Evolutionary conservation across 2,329 filamentous ascomycete genomes (phyloP).

Genomic region (Cordyceps fumosorosea): DNA sequence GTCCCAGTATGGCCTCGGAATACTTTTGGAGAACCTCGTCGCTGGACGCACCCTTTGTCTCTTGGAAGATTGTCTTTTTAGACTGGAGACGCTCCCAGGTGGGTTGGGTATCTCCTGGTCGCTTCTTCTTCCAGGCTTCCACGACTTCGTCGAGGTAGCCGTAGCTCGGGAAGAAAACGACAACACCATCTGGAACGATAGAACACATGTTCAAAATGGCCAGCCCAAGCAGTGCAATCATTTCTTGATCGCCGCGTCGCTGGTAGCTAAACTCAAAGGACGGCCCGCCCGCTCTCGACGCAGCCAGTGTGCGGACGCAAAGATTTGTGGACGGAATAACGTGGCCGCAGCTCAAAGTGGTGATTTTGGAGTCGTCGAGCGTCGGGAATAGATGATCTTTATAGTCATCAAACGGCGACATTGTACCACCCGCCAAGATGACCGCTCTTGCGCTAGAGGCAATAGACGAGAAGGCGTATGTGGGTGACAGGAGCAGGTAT

Average conservation of each 20-base stretch:
- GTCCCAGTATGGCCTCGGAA: conserved; percentile 55
- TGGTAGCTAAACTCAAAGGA: conserved; percentile 85
- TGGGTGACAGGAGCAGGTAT: conserved; percentile 86
- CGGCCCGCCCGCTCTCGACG: conserved; percentile 33
- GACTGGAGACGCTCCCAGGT: conserved; percentile 53
- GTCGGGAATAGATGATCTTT: conserved; percentile 78
- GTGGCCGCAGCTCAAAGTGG: conserved; percentile 86
- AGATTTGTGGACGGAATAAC: conserved; percentile 82
- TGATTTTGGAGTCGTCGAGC: conserved; percentile 55
- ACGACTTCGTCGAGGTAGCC: conserved; percentile 76
- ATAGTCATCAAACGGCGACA: conserved; percentile 96
- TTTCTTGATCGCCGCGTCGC: conserved; percentile 59
- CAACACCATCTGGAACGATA: conserved; percentile 77
- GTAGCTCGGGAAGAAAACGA: conserved; percentile 95
- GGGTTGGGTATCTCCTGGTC: conserved; percentile 25
- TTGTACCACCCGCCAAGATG: conserved; percentile 88
- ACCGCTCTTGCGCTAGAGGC: conserved; percentile 79
- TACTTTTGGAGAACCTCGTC: conserved; percentile 73
- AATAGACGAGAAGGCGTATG: conserved; percentile 83
- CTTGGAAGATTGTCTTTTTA: conserved; percentile 58
- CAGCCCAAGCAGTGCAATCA: conserved; percentile 68
- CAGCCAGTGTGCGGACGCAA: conserved; percentile 64
- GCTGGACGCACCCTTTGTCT: conserved; percentile 47
- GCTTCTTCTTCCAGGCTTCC: conserved; percentile 48
- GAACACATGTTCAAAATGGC: conserved; percentile 66